Percentiles rank a stretch among this genome's conserved stretches.
Conservation (phyloP, 208 protist species). For the Kentomonas sorsogonicus region DNA sequence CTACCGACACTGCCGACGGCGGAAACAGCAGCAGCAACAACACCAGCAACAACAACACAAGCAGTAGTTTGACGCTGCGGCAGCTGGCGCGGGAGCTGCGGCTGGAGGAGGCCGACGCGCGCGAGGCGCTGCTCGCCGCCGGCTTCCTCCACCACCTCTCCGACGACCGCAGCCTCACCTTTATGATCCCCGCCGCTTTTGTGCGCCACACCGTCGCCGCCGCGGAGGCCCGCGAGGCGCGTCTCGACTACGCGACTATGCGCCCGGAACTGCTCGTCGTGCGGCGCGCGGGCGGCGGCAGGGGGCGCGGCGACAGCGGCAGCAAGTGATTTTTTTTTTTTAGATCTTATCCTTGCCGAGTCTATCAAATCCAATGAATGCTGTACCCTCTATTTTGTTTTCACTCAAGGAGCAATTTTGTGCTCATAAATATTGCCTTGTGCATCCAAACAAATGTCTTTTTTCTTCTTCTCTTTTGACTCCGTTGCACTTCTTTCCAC, state of each 20-base stretch:
- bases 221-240: slow-evolving; percentile 18
- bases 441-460: slow-evolving; percentile 4
- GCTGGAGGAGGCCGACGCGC: slow-evolving; percentile 77
- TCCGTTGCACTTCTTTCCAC: no score
- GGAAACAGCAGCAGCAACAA: slow-evolving; percentile 1
- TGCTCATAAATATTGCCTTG: not conserved
- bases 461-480: no score
- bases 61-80: slow-evolving; percentile 18
- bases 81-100: slow-evolving; percentile 54
- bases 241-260: slow-evolving; percentile 35
- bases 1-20: not conserved
- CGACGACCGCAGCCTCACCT: slow-evolving; percentile 48
- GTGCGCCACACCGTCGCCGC: slow-evolving; percentile 32
- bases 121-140: slow-evolving; percentile 57
- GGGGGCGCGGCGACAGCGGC: no score
- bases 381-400: no score
- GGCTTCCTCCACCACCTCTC: slow-evolving; percentile 75
- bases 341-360: no score
- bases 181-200: slow-evolving; percentile 58
- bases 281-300: no score
- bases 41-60: not conserved
- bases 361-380: no score
- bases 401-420: no score
- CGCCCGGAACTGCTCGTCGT: slow-evolving; percentile 28
- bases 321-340: no score